These are phyloP conservation scores for Astragalus glycyphyllos DNA, from an alignment of 306 rosid genomes.

Conservation along the genomic window DNA sequence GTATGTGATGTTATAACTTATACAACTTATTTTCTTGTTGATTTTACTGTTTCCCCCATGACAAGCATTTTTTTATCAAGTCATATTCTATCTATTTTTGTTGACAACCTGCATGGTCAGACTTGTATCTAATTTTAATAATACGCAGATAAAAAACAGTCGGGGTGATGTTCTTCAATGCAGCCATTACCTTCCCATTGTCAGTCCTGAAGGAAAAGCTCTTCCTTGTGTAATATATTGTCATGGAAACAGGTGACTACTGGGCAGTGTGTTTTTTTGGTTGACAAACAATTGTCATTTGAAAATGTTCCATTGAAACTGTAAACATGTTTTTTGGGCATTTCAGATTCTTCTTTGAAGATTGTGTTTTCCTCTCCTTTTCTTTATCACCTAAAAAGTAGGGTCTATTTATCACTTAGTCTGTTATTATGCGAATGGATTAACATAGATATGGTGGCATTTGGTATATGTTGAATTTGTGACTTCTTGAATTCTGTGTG, in stretches of 20 bases:
- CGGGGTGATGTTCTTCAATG: constrained; percentile 86
- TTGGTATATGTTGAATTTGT: not conserved
- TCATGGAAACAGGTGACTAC: constrained; percentile 95
- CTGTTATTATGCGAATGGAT: constrained; percentile 21
- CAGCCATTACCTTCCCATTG: constrained; percentile 91
- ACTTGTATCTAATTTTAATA: constrained; percentile 40
- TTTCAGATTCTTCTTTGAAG: constrained; percentile 27
- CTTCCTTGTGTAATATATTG: constrained; percentile 97
- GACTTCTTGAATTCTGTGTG: too few relatives aligned
- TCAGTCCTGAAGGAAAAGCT: constrained; percentile 92
- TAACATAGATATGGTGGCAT: not conserved
- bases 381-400: not conserved
- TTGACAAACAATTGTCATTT: constrained; percentile 26
- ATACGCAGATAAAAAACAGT: constrained; percentile 81
- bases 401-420: not conserved
- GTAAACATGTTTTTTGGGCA: constrained; percentile 4
- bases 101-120: constrained; percentile 40
- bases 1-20: not conserved
- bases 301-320: constrained; percentile 28
- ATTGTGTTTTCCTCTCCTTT: not conserved
- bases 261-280: constrained; percentile 17
- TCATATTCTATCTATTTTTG: constrained; percentile 4
- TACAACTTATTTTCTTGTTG: constrained; percentile 18
- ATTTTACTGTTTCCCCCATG: not conserved
- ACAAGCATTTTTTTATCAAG: not conserved